Evolutionary conservation across 2,329 filamentous ascomycete genomes (phyloP).

Genomic region (Sclerotinia minor): DNA sequence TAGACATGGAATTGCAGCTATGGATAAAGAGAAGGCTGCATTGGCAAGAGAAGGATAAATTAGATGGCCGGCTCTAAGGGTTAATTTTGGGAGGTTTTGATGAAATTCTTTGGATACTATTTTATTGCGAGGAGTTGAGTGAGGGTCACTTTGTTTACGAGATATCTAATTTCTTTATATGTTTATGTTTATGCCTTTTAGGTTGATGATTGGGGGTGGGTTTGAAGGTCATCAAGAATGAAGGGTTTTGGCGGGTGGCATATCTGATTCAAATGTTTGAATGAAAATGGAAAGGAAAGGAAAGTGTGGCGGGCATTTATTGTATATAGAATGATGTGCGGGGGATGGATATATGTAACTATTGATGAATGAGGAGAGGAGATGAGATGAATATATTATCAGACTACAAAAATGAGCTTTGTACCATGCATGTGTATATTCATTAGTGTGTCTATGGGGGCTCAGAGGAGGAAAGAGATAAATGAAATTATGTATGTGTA

Average conservation of each 20-base stretch:
- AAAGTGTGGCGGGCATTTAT: not conserved
- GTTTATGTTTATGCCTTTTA: slow-evolving; percentile 1
- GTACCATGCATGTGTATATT: not conserved
- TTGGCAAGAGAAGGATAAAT: not conserved
- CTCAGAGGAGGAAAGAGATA: no score
- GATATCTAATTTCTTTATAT: slow-evolving; percentile 16
- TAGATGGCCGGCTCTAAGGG: not conserved
- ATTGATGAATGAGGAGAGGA: not conserved
- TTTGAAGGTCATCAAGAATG: slow-evolving; percentile 12
- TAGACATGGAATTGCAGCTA: slow-evolving; percentile 52
- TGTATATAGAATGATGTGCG: slow-evolving; percentile 14
- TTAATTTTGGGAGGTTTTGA: not conserved
- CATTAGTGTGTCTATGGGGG: not conserved
- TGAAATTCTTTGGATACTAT: not conserved
- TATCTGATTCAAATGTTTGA: not conserved
- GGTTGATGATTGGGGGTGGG: not conserved
- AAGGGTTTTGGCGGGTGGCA: not conserved
- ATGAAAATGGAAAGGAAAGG: no score
- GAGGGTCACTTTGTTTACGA: slow-evolving; percentile 6
- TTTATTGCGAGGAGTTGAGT: slow-evolving; percentile 13
- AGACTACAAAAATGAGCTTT: not conserved
- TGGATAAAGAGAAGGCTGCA: slow-evolving; percentile 44
- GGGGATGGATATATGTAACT: not conserved
- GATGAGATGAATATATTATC: not conserved
- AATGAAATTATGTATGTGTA: not conserved